Percentiles rank a stretch among this genome's conserved stretches.
Conservation (phyloP, 768 basidiomycete species). For the Trichaptum fuscoviolaceum region DNA sequence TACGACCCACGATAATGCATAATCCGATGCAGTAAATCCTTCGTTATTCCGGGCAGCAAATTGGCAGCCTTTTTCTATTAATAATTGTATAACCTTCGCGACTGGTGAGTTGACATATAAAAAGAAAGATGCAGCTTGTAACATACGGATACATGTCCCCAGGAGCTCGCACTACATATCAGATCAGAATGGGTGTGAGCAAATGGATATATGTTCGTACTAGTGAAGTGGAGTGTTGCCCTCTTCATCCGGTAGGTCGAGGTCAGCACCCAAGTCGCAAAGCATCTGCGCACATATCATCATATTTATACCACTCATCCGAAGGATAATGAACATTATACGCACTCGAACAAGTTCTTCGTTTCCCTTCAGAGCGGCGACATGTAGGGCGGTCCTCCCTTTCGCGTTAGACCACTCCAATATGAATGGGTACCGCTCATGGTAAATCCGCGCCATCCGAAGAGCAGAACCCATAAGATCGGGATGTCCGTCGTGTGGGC, state of each 20-base stretch:
- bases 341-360: slow-evolving; percentile 82
- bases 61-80: slow-evolving; percentile 87
- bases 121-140: slow-evolving; percentile 7
- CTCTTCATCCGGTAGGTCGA: slow-evolving; percentile 83
- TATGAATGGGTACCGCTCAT: slow-evolving; percentile 80
- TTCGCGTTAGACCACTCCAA: slow-evolving; percentile 90
- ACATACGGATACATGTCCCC: slow-evolving; percentile 78
- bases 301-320: slow-evolving; percentile 9
- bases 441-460: slow-evolving; percentile 84
- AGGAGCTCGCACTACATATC: slow-evolving; percentile 68
- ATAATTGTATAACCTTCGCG: slow-evolving; percentile 67
- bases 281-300: slow-evolving; percentile 55
- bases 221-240: slow-evolving; percentile 93
- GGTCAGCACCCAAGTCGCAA: slow-evolving; percentile 86
- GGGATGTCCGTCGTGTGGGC: slow-evolving; percentile 41
- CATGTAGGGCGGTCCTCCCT: slow-evolving; percentile 87
- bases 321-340: slow-evolving; percentile 15
- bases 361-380: slow-evolving; percentile 84
- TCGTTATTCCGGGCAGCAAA: slow-evolving; percentile 81
- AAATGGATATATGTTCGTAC: slow-evolving; percentile 40
- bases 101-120: slow-evolving; percentile 12
- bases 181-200: slow-evolving; percentile 8
- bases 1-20: slow-evolving; percentile 75
- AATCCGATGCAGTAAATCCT: slow-evolving; percentile 89
- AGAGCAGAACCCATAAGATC: slow-evolving; percentile 69